Percentiles rank a stretch among this genome's conserved stretches.
Evolutionary conservation across 225 moss, liverwort and hornwort genomes (phyloP).

Genomic region (Climacium dendroides): DNA sequence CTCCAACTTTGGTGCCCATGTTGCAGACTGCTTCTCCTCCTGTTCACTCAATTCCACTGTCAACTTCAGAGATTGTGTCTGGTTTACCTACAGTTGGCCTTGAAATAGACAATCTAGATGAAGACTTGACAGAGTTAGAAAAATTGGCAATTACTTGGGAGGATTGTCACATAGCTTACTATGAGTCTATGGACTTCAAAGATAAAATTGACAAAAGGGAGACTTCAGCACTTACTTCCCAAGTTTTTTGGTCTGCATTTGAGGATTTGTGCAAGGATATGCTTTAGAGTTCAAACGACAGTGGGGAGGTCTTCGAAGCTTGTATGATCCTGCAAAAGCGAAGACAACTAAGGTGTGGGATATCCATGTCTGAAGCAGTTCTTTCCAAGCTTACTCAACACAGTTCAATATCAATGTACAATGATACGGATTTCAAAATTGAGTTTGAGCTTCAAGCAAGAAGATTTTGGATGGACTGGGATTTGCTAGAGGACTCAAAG

Average conservation of each 20-base stretch:
- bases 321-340: rapidly evolving
- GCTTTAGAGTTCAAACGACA: rapidly evolving
- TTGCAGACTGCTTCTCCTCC: background rate
- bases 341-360: background rate
- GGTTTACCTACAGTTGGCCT: background rate
- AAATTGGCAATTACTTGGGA: background rate
- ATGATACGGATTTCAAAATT: background rate
- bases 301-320: background rate
- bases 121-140: background rate
- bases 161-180: background rate
- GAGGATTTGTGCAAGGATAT: background rate
- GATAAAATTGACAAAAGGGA: background rate
- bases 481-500: background rate
- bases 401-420: background rate
- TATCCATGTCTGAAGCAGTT: background rate
- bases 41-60: background rate
- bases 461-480: background rate
- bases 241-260: background rate
- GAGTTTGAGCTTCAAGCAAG: background rate
- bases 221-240: background rate
- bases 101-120: rapidly evolving
- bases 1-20: too few species aligned
- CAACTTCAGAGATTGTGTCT: rapidly evolving
- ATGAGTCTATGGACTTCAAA: background rate
- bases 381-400: background rate